Base-by-base conservation (phyloP, 768 basidiomycete genomes). In the Trametes maxima region DNA sequence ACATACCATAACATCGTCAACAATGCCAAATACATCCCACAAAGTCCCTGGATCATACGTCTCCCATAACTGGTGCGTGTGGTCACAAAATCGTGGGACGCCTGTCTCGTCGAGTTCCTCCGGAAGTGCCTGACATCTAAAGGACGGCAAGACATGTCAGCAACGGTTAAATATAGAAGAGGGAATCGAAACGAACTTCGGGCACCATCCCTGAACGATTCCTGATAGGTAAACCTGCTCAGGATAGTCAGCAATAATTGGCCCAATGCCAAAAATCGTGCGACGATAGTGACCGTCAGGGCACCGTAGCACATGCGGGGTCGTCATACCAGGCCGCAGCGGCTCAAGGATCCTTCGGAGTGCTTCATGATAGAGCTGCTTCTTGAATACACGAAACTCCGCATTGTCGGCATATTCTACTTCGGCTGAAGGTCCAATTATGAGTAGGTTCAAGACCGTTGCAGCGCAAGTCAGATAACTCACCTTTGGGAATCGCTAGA, bases 201-300 rank as follows among this genome's bases (percentile, higher is more conserved):
- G 57, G 59, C 73, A 75, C 73, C 72, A 68, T 2, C 67, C 60
- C 17, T 67, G 58, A 1, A 78, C 73, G 37, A 75, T n/a, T n/a
- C n/a, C n/a, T n/a, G n/a, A n/a, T n/a, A n/a, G n/a, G n/a, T n/a
- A n/a, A n/a, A n/a, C n/a, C 54, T 79, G 76, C 56, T 78, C 75
- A 1, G 76, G 77, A 62, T 78, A 77, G 55, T 77, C 74, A 0
- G 75, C 74, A 53, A 77, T 76, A 58, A 71, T 74, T 2, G 75
- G 74, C 0, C 75, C 75, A 22, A 76, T 61, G 10, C 65, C 60
- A 54, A 65, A 78, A 0, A 77, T 67, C 0, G 64, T 69, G 5
- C 68, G 63, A 0, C 67, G 66, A 60, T 66, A 75, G 54, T 77
- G 75, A 1, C 75, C 74, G 68, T 78, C 74, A 1, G 74, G 69